Conservation (phyloP, 2,329 filamentous ascomycete species). For the Colletotrichum ledebouriae region DNA sequence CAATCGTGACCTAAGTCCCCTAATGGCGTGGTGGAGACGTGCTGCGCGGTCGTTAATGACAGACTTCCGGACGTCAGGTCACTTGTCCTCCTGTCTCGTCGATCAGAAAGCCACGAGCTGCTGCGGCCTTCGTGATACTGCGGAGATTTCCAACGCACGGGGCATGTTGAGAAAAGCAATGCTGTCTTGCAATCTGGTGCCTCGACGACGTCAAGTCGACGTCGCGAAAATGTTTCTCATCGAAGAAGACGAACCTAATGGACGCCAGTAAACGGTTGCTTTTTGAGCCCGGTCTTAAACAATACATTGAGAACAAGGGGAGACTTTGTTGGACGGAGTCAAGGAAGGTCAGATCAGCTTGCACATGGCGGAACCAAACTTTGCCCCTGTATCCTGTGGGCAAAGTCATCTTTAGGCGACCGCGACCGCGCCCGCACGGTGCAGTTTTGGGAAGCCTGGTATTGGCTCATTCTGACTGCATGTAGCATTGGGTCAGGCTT, state of each 20-base stretch:
- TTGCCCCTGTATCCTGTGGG: constrained; percentile 15
- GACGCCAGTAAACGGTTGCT: constrained; percentile 8
- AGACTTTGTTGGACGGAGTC: constrained; percentile 1
- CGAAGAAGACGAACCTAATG: neutral
- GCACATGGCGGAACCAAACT: constrained; percentile 27
- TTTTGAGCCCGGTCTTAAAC: constrained; percentile 11
- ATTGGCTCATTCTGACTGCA: constrained; percentile 16
- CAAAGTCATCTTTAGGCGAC: constrained; percentile 18
- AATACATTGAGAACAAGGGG: constrained; percentile 1
- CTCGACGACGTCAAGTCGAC: constrained; percentile 4
- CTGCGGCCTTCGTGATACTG: constrained; percentile 24
- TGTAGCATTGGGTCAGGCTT: constrained; percentile 23
- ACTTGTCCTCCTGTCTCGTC: neutral
- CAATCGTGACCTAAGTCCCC: neutral
- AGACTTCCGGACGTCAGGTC: constrained; percentile 18
- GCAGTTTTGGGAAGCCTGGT: constrained; percentile 26
- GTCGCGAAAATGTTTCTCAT: constrained; percentile 6
- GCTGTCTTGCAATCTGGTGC: constrained; percentile 3
- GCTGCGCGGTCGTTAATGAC: constrained; percentile 34
- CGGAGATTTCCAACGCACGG: constrained; percentile 13
- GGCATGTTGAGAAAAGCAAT: constrained; percentile 9
- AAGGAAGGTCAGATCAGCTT: neutral
- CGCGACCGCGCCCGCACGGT: constrained; percentile 17
- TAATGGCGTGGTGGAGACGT: constrained; percentile 26
- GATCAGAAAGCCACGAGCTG: constrained; percentile 3